Base-by-base conservation (phyloP, 768 basidiomycete species). In the Russula earlei region DNA sequence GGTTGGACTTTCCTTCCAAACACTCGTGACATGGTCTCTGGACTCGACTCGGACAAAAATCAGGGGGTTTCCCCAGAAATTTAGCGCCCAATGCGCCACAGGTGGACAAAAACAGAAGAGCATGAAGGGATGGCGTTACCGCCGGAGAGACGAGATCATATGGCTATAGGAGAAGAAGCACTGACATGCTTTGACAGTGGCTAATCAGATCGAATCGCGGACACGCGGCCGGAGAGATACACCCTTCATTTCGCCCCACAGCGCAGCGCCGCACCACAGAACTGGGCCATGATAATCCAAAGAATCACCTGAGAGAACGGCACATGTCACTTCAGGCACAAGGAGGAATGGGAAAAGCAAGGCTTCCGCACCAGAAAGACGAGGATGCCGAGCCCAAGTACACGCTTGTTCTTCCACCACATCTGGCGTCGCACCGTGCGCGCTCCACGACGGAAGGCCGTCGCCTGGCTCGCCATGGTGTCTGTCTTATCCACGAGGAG, bases 401-500 rank as follows among this genome's bases (percentile, higher is more conserved):
- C 75, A 70, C 84, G 87, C 64, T 71, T 81, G 61, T 86, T 91
- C 71, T 80, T 82, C 90, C 90, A 92, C 85, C 89, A 91, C 87
- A 91, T 90, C 67, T 90, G 81, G 55, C 88, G 75, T 38, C 91
- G 73, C 20, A 85, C 84, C n/a, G 76, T 83, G 41, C 91, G 75
- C 15, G 93, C 93, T 6, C 93, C 93, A 49, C 93, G 74, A 44
- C 91, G 74, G 73, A 99, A 99, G 7, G 91, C 91, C 3, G 89
- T 90, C 4, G 95, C 92, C 69, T 98, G 93, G 10, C 84, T 86
- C 7, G 90, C 87, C 84, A 99, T 90, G 52, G 78, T 87, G 67
- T 97, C 94, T 27, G 96, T 99, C 77, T 96, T 96, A 74, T 97
- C 92, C 29, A 98, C 89, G 49, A 99, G 78, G 17, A 97, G 77